Base-by-base conservation (phyloP, 176 grass and related monocot genomes). In the Elymus sibiricus region DNA sequence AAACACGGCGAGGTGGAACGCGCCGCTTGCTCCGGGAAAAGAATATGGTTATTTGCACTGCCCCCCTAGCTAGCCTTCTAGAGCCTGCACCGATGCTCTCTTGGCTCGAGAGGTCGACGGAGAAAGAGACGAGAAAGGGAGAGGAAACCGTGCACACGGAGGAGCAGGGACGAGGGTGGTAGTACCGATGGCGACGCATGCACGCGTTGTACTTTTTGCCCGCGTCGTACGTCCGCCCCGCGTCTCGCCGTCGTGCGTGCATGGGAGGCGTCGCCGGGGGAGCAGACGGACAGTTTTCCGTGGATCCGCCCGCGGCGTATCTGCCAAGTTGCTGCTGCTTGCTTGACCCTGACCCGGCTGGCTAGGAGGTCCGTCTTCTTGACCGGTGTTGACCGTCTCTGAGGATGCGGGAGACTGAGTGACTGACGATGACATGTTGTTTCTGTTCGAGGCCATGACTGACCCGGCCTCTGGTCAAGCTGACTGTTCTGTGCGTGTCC, bases 321-420 rank as follows among this genome's bases (percentile, higher is more conserved):
- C 10, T 15, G n/a, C 3, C 81, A 79, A 89, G 75, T 1, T 67
- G 62, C 1, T 14, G 27, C 38, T 61, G 34, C 11, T 32, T 79
- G 64, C 73, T 29, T 73, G 79, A 47, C 44, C 12, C 34, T 51
- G 38, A 64, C 81, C 11, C n/a, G 31, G n/a, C 43, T 6, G 22
- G n/a, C 43, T 6, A 22, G 42, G 71, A 74, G n/a, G 74, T 34
- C 32, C 32, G 43, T 83, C 74, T 86, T 24, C 64, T 79, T 90
- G 84, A 90, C 79, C 17, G 26, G 74, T 58, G 79, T 39, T 21
- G 71, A 82, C n/a, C 83, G 63, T 29, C 27, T 29, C 59, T 11
- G 67, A 74, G 24, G 42, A 65, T 28, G 58, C 31, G 11, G 11
- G 34, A 62, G 24, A 62, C 74, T 35, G 75, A 47, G 44, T 47